These are phyloP conservation scores for Dispira simplex DNA, from an alignment of 192 early-diverging fungal genomes.

Conservation along the genomic window DNA sequence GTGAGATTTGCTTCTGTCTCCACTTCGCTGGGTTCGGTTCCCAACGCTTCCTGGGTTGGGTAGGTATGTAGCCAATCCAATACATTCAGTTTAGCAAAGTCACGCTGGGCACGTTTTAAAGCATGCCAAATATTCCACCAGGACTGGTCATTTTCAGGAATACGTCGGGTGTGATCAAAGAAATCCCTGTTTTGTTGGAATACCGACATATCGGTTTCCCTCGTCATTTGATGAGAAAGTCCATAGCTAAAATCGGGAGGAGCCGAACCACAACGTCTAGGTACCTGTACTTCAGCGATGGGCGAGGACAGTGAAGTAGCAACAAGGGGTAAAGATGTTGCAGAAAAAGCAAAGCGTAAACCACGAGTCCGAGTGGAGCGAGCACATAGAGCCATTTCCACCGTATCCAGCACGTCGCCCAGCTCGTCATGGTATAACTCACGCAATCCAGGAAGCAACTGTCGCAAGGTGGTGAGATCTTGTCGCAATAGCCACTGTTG, in stretches of 20 bases:
- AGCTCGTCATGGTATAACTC: background rate
- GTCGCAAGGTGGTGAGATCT: no score
- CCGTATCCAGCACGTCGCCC: background rate
- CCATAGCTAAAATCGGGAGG: background rate
- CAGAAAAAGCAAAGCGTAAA: background rate
- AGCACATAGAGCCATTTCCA: background rate
- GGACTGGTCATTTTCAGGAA: background rate
- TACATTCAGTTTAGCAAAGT: background rate
- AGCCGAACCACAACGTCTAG: background rate
- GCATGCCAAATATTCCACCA: background rate
- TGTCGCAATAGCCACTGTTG: background rate
- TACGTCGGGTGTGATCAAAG: background rate
- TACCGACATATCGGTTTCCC: background rate
- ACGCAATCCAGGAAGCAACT: background rate
- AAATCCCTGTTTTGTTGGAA: background rate
- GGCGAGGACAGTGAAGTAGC: no score
- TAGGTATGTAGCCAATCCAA: slow-evolving; percentile 4
- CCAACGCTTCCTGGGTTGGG: background rate
- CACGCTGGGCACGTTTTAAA: background rate
- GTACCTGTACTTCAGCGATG: no score
- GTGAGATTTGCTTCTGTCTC: background rate
- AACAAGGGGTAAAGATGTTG: no score
- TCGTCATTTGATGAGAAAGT: background rate
- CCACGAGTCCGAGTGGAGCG: background rate
- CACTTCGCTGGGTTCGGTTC: background rate